Evolutionary conservation across 352 stramenopile genomes (phyloP).

Genomic region (Pelagophyceae sp.): DNA sequence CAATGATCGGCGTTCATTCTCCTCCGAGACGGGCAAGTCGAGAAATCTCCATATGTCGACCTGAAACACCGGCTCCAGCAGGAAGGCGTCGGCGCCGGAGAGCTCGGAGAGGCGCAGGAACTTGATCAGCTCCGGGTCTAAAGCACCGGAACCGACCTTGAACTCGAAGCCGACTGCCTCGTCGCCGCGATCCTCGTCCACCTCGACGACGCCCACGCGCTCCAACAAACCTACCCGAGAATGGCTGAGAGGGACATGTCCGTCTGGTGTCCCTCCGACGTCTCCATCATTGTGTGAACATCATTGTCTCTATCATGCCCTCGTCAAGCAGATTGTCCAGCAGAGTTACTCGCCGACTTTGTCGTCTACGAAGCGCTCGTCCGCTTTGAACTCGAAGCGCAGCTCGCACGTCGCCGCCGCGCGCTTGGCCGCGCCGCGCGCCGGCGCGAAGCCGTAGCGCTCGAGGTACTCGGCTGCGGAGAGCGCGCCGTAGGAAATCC

Average conservation of each 20-base stretch:
- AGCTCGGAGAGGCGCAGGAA: conserved; percentile 51
- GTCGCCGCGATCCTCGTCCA: background rate
- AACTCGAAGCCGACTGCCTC: conserved; percentile 30
- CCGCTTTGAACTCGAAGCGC: conserved; percentile 14
- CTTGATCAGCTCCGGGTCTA: conserved; percentile 54
- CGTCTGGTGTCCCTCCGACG: no score
- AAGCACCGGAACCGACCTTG: conserved; percentile 41
- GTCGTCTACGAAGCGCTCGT: conserved; percentile 23
- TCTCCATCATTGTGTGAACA: no score
- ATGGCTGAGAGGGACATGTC: no score
- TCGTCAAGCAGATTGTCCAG: no score
- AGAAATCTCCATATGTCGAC: conserved; percentile 63
- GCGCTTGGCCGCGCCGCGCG: background rate
- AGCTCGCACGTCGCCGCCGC: conserved; percentile 14
- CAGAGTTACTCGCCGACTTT: no score
- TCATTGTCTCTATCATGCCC: no score
- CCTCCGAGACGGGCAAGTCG: conserved; percentile 49
- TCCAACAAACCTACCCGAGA: no score
- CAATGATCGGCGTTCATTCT: conserved; percentile 48
- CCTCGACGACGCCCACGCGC: background rate
- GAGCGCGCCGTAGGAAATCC: conserved; percentile 18
- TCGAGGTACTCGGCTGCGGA: conserved; percentile 18
- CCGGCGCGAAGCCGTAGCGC: conserved; percentile 18
- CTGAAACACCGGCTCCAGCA: conserved; percentile 61
- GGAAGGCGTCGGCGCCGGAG: conserved; percentile 51